Percentiles rank a stretch among this genome's conserved stretches.
These are phyloP conservation scores for Carpinus viminea DNA, from an alignment of 306 rosid species.

Conservation along the genomic window DNA sequence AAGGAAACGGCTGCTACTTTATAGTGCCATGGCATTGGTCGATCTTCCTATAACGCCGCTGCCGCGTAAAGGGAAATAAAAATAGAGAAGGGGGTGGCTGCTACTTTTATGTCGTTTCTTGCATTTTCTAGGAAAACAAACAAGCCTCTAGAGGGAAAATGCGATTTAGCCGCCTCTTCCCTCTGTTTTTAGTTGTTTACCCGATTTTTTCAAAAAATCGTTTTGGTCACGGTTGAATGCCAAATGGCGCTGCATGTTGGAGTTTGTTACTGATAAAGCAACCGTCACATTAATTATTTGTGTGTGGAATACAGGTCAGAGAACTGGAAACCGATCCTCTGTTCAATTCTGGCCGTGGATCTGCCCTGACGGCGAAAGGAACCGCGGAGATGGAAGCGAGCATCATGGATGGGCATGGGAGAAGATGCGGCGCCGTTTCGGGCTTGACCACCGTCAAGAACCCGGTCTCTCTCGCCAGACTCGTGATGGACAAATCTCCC, in stretches of 20 bases:
- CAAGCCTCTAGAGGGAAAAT: not conserved
- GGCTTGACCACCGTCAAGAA: slow-evolving; percentile 80
- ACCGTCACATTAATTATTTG: not conserved
- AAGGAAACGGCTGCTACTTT: not conserved
- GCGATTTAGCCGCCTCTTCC: not conserved
- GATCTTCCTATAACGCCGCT: not conserved
- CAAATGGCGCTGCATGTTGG: not conserved
- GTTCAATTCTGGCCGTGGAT: slow-evolving; percentile 94
- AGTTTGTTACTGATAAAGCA: not conserved
- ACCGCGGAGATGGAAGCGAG: slow-evolving; percentile 97
- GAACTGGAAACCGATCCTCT: slow-evolving; percentile 81
- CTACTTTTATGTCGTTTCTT: not conserved
- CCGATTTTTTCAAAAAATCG: no score
- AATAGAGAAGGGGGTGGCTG: not conserved
- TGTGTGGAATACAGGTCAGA: slow-evolving; percentile 48
- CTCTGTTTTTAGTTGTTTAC: no score
- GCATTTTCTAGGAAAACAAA: slow-evolving; percentile 1
- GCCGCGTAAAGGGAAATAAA: not conserved
- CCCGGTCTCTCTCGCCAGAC: slow-evolving; percentile 88
- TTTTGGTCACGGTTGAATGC: not conserved
- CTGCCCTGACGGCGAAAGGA: slow-evolving; percentile 79
- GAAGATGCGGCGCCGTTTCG: slow-evolving; percentile 94
- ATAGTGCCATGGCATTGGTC: not conserved
- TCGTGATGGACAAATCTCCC: slow-evolving; percentile 94
- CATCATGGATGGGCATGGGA: slow-evolving; percentile 83